A percentile compares a stretch with the other conserved stretches of the same genome.
Evolutionary conservation across 2,329 filamentous ascomycete genomes (phyloP).

Genomic region (Claviceps quebecensis): DNA sequence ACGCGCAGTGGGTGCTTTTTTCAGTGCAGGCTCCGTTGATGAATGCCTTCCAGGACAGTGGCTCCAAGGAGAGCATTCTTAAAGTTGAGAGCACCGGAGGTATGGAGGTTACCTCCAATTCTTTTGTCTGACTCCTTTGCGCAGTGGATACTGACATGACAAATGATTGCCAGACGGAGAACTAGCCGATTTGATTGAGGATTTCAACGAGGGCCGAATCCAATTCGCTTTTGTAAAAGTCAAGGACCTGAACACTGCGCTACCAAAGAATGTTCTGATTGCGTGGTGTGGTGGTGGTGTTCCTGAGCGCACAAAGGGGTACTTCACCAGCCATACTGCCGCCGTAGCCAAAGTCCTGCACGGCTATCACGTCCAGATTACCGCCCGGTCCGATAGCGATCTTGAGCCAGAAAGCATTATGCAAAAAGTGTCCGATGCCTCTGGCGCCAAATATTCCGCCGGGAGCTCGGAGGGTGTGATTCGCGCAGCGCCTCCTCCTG

Average conservation of each 20-base stretch:
- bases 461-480: constrained; percentile 42
- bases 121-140: not conserved
- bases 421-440: constrained; percentile 87
- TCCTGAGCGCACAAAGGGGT: constrained; percentile 95
- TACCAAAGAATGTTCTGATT: constrained; percentile 87
- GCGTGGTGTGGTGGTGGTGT: constrained; percentile 97
- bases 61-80: constrained; percentile 80
- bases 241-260: constrained; percentile 78
- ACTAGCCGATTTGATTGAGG: constrained; percentile 76
- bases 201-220: constrained; percentile 91
- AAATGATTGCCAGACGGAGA: constrained; percentile 61
- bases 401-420: constrained; percentile 78
- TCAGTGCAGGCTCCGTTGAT: constrained; percentile 82
- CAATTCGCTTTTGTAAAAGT: constrained; percentile 96
- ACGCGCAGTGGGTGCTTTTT: constrained; percentile 87
- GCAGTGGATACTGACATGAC: constrained; percentile 9
- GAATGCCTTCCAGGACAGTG: constrained; percentile 82
- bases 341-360: constrained; percentile 86
- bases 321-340: constrained; percentile 88
- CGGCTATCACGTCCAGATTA: constrained; percentile 96
- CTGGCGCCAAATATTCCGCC: constrained; percentile 82
- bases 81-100: constrained; percentile 89
- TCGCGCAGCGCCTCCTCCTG: constrained; percentile 47
- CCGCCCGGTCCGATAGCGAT: constrained; percentile 80
- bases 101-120: constrained; percentile 21